phyloP scores from a whole-genome alignment of 192 early-diverging fungal genomes.

The Thoreauomyces humboldtii region DNA sequence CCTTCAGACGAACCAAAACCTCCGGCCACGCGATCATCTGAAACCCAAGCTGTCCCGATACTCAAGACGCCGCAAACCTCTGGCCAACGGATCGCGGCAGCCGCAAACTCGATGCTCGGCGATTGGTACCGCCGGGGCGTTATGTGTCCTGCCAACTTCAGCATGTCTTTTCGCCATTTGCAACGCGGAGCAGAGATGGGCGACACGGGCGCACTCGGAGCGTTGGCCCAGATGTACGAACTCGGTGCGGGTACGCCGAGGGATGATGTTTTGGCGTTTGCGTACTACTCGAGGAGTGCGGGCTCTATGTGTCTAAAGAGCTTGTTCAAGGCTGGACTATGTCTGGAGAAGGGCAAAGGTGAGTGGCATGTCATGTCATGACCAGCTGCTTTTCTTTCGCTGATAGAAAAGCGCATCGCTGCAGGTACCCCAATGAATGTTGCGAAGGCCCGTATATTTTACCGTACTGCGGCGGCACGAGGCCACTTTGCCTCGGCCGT shows the following conservation, averaged over 20 bases:
- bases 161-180: conserved; percentile 25
- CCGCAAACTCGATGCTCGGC: conserved; percentile 28
- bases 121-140: conserved; percentile 37
- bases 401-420: too few relatives aligned
- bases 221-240: conserved; percentile 37
- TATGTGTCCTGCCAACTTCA: conserved; percentile 23
- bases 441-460: conserved; percentile 21
- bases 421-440: conserved; percentile 32
- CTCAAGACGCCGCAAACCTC: neutral
- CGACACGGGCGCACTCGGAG: conserved; percentile 7
- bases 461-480: conserved; percentile 25
- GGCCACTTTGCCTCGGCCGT: conserved; percentile 34
- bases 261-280: conserved; percentile 32
- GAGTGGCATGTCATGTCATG: neutral
- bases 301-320: conserved; percentile 16
- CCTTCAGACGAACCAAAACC: too few relatives aligned
- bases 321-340: conserved; percentile 32
- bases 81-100: neutral
- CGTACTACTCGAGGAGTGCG: conserved; percentile 23
- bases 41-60: neutral
- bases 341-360: conserved; percentile 36
- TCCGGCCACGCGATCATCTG: too few relatives aligned
- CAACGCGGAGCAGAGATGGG: conserved; percentile 24
- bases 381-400: too few relatives aligned
- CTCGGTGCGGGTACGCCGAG: conserved; percentile 26